phyloP scores from a whole-genome alignment of 2,329 filamentous ascomycete genomes.

The Scedosporium apiospermum region DNA sequence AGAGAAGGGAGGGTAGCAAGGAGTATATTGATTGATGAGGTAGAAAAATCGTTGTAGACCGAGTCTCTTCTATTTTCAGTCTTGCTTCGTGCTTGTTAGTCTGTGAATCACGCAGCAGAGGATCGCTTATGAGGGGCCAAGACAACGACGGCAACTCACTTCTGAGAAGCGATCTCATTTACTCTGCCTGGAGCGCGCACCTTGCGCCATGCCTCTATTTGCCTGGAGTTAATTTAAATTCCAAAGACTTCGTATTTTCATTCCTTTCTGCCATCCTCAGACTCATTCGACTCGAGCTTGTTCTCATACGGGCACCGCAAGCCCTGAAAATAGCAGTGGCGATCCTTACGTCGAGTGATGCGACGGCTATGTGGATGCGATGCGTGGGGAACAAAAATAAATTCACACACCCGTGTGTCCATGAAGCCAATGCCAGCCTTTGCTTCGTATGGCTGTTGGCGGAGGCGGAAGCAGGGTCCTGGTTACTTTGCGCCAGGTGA shows the following conservation, averaged over 20 bases:
- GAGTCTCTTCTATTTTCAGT: neutral
- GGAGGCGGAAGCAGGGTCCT: neutral
- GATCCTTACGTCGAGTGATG: neutral
- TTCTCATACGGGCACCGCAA: too few relatives aligned
- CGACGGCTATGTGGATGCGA: neutral
- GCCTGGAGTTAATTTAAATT: too few relatives aligned
- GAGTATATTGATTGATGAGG: neutral
- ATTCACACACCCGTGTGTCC: neutral
- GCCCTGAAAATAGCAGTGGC: neutral
- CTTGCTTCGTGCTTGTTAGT: too few relatives aligned
- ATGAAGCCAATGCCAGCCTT: neutral
- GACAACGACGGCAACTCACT: neutral
- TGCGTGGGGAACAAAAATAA: too few relatives aligned
- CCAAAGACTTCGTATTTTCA: too few relatives aligned
- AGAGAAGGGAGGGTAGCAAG: neutral
- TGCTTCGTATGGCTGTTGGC: neutral
- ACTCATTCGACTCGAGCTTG: too few relatives aligned
- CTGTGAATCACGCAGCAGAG: too few relatives aligned
- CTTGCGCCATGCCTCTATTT: too few relatives aligned
- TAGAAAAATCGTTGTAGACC: neutral
- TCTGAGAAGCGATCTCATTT: neutral
- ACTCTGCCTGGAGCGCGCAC: too few relatives aligned
- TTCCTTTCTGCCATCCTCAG: too few relatives aligned
- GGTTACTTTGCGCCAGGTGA: neutral
- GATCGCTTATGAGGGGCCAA: neutral